Base-by-base conservation (phyloP, 1,284 basidiomycete species). In the Boletus nobilissimus region DNA sequence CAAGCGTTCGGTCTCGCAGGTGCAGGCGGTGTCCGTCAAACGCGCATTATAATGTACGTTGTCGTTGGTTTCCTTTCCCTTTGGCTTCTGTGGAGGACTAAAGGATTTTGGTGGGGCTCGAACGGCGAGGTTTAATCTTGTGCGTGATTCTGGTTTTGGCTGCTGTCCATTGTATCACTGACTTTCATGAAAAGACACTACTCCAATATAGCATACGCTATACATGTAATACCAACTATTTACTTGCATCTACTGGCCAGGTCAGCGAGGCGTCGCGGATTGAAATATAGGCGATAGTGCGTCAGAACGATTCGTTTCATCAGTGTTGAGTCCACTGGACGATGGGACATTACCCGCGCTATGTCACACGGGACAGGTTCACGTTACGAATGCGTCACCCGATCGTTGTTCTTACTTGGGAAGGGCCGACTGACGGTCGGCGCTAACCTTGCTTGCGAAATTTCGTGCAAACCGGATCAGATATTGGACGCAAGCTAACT, bases 1-100 rank as follows among this genome's bases (percentile, higher is more conserved):
- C 91, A 94, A 77, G 93, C 93, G 2, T 95, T 95, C 81, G 94
- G 94, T 36, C 80, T 85, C 22, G 86, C 92, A 51, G 90, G 90
- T 5, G 86, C 89, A 51, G 92, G 93, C 6, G 90, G 92, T 22
- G 87, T 94, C 54, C 93, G 92, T 84, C 91, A 92, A 70, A 93
- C 90, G 87, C 62, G 62, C 63, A 90, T 94, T 65, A 94, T 93
- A 16, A 85, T 91, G 74, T 90, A 91, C 66, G 87, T 93, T 43
- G 90, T 92, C 22, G 88, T 85, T 4, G 86, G 84, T 1, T 82
- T 89, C 43, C 72, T 91, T 54, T 83, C 82, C 0, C 64, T 91
- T 3, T 91, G 90, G 89, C 65, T 91, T 9, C 51, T 88, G n/a
- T 90, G 88, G 87, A 86, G 82, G 81, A 73, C 72, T 34, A 78